phyloP scores from a whole-genome alignment of 1,284 basidiomycete species.

The Apiotrichum sp. region DNA sequence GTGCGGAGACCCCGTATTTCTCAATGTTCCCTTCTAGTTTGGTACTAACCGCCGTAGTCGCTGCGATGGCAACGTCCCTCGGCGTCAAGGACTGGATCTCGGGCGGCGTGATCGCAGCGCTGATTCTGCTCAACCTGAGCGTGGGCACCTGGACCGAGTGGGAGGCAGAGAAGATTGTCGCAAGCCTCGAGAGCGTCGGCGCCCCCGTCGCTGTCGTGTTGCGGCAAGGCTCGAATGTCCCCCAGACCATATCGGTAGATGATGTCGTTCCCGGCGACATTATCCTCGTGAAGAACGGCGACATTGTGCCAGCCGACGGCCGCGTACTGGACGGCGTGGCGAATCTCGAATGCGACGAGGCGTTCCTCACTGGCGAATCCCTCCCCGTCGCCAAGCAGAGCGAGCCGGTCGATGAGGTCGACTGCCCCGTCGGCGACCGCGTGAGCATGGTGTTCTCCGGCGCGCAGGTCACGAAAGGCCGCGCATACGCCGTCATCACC shows the following conservation, averaged over 20 bases:
- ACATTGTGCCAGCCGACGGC: slow-evolving; percentile 59
- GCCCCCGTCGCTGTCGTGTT: slow-evolving; percentile 60
- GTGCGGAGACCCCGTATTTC: no score
- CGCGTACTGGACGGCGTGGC: slow-evolving; percentile 48
- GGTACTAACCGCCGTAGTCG: slow-evolving; percentile 41
- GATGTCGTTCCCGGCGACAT: slow-evolving; percentile 62
- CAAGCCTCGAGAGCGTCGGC: slow-evolving; percentile 47
- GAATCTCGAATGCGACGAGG: slow-evolving; percentile 59
- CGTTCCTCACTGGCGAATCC: slow-evolving; percentile 63
- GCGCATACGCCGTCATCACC: slow-evolving; percentile 56
- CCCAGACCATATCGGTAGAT: slow-evolving; percentile 54
- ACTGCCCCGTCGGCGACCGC: slow-evolving; percentile 52
- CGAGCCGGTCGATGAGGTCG: slow-evolving; percentile 46
- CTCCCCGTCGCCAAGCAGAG: slow-evolving; percentile 59
- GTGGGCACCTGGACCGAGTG: slow-evolving; percentile 47
- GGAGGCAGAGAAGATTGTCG: slow-evolving; percentile 51
- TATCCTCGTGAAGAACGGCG: slow-evolving; percentile 55
- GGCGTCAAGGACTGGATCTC: slow-evolving; percentile 61
- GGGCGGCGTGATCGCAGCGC: slow-evolving; percentile 59
- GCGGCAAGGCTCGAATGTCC: slow-evolving; percentile 39
- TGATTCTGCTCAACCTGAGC: slow-evolving; percentile 55
- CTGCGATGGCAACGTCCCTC: slow-evolving; percentile 59
- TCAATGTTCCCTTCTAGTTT: no score
- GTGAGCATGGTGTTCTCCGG: slow-evolving; percentile 52
- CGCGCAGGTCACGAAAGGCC: slow-evolving; percentile 60